Percentiles rank a stretch among this genome's conserved stretches.
Evolutionary conservation across 1,284 basidiomycete species (phyloP).

Genomic region (Anthracocystis panici-leucophaei): DNA sequence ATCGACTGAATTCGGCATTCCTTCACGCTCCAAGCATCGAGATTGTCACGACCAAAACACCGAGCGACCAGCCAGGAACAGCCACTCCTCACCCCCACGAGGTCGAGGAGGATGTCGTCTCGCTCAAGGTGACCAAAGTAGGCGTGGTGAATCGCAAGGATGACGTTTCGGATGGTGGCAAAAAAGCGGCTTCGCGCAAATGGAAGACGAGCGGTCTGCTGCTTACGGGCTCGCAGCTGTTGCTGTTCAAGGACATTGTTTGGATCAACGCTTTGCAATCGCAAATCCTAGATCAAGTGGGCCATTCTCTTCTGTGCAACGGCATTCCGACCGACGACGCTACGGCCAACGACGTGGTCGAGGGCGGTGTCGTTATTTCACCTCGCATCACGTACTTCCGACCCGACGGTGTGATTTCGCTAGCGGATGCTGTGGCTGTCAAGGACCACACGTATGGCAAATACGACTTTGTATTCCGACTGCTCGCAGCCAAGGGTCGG

Average conservation of each 20-base stretch:
- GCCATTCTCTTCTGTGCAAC: slow-evolving; percentile 47
- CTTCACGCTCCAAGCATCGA: slow-evolving; percentile 61
- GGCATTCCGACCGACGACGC: slow-evolving; percentile 33
- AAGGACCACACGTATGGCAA: slow-evolving; percentile 69
- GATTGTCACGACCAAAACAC: slow-evolving; percentile 51
- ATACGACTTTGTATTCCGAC: slow-evolving; percentile 81
- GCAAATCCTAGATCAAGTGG: slow-evolving; percentile 71
- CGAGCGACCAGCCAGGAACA: slow-evolving; percentile 19
- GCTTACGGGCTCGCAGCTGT: slow-evolving; percentile 87
- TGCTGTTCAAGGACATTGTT: slow-evolving; percentile 87
- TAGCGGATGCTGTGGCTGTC: slow-evolving; percentile 71
- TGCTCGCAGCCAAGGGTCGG: slow-evolving; percentile 75
- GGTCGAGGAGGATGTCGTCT: slow-evolving; percentile 61
- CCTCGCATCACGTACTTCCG: slow-evolving; percentile 77
- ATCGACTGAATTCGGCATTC: slow-evolving; percentile 52
- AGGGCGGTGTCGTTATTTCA: slow-evolving; percentile 70
- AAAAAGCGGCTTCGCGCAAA: slow-evolving; percentile 81
- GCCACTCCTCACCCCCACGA: slow-evolving; percentile 2
- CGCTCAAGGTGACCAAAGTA: slow-evolving; percentile 83
- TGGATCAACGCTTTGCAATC: slow-evolving; percentile 76
- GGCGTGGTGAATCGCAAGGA: slow-evolving; percentile 84
- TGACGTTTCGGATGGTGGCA: slow-evolving; percentile 79
- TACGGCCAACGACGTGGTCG: slow-evolving; percentile 20
- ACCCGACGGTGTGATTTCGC: slow-evolving; percentile 87
- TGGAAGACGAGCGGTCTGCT: slow-evolving; percentile 90